Evolutionary conservation across 2,329 filamentous ascomycete genomes (phyloP).

Genomic region (Ascochyta clinopodiicola): DNA sequence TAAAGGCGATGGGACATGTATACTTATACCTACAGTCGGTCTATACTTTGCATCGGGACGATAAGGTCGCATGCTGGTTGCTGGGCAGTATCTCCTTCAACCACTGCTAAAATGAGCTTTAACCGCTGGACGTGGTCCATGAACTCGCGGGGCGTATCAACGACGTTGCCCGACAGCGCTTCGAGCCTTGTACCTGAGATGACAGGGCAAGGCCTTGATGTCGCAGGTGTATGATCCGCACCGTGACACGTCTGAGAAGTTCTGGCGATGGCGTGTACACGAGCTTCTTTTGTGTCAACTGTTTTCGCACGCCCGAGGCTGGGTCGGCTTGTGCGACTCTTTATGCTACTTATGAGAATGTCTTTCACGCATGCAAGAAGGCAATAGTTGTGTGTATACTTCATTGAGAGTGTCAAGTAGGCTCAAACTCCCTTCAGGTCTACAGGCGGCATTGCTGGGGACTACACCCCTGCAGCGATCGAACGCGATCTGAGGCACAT

Average conservation of each 20-base stretch:
- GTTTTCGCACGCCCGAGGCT: neutral
- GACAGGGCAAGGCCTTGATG: neutral
- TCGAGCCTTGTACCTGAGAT: neutral
- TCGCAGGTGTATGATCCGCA: neutral
- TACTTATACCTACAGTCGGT: neutral
- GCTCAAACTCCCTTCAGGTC: neutral
- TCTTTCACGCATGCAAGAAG: neutral
- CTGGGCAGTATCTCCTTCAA: constrained; percentile 1
- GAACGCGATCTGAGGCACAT: constrained; percentile 7
- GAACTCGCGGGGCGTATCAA: neutral
- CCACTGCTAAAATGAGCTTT: neutral
- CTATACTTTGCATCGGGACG: neutral
- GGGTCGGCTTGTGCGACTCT: no score
- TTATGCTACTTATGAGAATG: no score
- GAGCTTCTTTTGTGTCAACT: no score
- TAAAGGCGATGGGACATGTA: neutral
- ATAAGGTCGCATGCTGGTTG: neutral
- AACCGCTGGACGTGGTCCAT: neutral
- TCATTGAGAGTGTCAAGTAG: no score
- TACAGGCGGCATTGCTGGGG: neutral
- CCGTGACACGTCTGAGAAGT: constrained; percentile 7
- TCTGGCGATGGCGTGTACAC: constrained; percentile 2
- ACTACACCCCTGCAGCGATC: constrained; percentile 5
- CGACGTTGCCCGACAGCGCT: neutral
- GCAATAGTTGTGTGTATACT: neutral